A percentile compares a stretch with the other conserved stretches of the same genome.
Evolutionary conservation across 805 yeast genomes (phyloP).

Genomic region (Starmerella bombi): DNA sequence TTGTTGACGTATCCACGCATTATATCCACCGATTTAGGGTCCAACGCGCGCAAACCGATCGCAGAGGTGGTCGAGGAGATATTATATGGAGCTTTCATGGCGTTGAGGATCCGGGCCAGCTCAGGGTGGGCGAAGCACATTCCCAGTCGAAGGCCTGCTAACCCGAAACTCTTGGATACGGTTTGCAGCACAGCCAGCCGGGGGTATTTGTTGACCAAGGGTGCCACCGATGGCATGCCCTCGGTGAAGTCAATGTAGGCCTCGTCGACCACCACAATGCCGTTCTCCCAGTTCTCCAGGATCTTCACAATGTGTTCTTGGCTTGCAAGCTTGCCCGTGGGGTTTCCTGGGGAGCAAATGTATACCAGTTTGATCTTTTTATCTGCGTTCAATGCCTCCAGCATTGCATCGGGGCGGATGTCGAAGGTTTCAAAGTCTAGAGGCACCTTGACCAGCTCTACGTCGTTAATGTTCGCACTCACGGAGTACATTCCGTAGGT

Average conservation of each 20-base stretch:
- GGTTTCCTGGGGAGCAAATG: conserved; percentile 93
- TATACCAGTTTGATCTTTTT: conserved; percentile 58
- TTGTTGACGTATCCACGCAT: conserved; percentile 45
- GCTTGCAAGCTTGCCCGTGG: conserved; percentile 61
- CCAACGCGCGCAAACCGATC: conserved; percentile 62
- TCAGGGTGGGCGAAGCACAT: conserved; percentile 52
- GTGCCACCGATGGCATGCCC: conserved; percentile 44
- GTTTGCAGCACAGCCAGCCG: conserved; percentile 85
- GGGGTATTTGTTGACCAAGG: conserved; percentile 68
- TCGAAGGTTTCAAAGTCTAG: conserved; percentile 44
- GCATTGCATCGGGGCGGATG: conserved; percentile 44
- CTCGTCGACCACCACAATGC: conserved; percentile 73
- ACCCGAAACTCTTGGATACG: conserved; percentile 84
- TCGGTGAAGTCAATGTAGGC: conserved; percentile 88
- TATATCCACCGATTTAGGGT: conserved; percentile 38
- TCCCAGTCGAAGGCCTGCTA: conserved; percentile 90
- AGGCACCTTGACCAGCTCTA: conserved; percentile 62
- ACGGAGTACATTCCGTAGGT: conserved; percentile 96
- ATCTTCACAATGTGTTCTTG: conserved; percentile 38
- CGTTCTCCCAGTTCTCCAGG: conserved; percentile 49
- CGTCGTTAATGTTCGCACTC: conserved; percentile 81
- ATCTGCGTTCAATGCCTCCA: conserved; percentile 42
- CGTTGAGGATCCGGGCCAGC: conserved; percentile 57
- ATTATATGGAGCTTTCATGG: conserved; percentile 94
- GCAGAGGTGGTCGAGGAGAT: conserved; percentile 69